Evolutionary conservation across 192 early-diverging fungal genomes (phyloP).

Genomic region (Oehlia diaphana): DNA sequence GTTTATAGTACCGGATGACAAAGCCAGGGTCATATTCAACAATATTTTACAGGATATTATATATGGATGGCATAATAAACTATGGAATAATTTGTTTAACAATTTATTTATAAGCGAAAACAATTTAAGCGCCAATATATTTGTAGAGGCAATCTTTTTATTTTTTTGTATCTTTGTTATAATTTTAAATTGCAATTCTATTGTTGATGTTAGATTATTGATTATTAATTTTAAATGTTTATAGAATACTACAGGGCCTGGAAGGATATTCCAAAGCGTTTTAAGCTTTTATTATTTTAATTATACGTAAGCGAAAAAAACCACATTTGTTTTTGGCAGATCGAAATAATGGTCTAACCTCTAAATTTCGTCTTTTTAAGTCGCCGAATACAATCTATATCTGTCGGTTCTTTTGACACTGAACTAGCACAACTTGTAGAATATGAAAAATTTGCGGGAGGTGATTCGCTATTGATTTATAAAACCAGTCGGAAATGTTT

Average conservation of each 20-base stretch:
- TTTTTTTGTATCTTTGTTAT: not conserved
- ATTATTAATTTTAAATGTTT: not conserved
- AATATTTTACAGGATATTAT: constrained; percentile 54
- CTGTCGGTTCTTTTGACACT: constrained; percentile 30
- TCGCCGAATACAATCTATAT: constrained; percentile 31
- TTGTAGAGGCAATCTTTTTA: not conserved
- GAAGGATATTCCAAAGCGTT: constrained; percentile 25
- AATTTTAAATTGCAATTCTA: not conserved
- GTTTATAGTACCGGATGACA: constrained; percentile 35
- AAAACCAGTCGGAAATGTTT: not conserved
- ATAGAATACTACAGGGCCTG: constrained; percentile 14
- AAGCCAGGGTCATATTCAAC: constrained; percentile 35
- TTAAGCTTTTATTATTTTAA: constrained; percentile 18
- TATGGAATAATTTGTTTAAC: constrained; percentile 55
- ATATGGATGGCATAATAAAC: constrained; percentile 50
- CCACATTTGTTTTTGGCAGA: not conserved
- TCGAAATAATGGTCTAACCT: not conserved
- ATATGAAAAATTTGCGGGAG: constrained; percentile 17
- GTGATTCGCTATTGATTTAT: not conserved
- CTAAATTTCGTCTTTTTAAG: constrained; percentile 9
- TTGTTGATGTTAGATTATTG: not conserved
- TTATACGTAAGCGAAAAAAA: constrained; percentile 3
- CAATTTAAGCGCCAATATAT: not conserved
- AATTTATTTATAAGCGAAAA: constrained; percentile 10
- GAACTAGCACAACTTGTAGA: constrained; percentile 26